These are phyloP conservation scores for Phtheirospermum japonicum DNA, from an alignment of 257 asterid genomes.

Conservation along the genomic window DNA sequence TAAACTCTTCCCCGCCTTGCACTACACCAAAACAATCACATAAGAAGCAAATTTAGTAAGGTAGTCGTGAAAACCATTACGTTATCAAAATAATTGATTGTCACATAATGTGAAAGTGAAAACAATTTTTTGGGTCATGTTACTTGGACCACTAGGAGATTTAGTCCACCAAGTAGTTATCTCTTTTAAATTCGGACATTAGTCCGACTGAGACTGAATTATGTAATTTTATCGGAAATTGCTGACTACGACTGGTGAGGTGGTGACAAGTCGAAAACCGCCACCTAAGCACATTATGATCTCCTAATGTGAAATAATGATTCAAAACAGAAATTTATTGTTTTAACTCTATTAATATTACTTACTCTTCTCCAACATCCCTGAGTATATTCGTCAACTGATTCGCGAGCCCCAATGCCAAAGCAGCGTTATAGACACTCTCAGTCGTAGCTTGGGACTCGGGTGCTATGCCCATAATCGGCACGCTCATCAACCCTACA, in stretches of 20 bases:
- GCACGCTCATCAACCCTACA: slow-evolving; percentile 98
- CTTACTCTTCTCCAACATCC: slow-evolving; percentile 99
- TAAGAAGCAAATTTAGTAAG: background rate
- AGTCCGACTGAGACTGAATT: too few species aligned
- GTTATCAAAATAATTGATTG: too few species aligned
- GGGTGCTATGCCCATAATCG: slow-evolving; percentile 96
- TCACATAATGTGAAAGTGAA: too few species aligned
- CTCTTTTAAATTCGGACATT: too few species aligned
- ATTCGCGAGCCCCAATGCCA: slow-evolving; percentile 85
- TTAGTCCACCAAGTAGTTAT: too few species aligned
- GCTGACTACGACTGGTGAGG: too few species aligned
- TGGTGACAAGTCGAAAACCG: too few species aligned
- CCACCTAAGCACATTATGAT: too few species aligned
- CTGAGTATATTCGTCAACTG: slow-evolving; percentile 93
- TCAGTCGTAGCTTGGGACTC: slow-evolving; percentile 83
- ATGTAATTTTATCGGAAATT: too few species aligned
- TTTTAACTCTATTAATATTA: background rate
- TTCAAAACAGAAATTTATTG: background rate
- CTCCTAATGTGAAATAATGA: background rate
- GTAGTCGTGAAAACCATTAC: too few species aligned
- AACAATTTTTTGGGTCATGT: too few species aligned
- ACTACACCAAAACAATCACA: slow-evolving; percentile 37
- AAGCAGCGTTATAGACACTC: slow-evolving; percentile 82
- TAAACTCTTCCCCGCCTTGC: slow-evolving; percentile 91
- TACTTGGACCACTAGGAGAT: too few species aligned